Evolutionary conservation across 2,329 filamentous ascomycete species (phyloP).

Genomic region (Nothomitra cinnamomea): DNA sequence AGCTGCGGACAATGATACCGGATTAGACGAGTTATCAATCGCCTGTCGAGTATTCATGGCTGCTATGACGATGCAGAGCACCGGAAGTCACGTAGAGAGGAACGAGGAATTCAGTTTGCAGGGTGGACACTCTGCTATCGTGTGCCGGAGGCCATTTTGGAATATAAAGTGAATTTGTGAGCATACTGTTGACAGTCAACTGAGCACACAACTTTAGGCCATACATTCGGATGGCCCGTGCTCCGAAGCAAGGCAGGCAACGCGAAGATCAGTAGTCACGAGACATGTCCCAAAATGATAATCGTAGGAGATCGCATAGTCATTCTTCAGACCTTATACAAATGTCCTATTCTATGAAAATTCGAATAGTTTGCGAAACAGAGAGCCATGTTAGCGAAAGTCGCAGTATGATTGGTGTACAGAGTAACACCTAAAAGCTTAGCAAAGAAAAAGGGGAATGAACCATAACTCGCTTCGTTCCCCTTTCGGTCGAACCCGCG

Average conservation of each 20-base stretch:
- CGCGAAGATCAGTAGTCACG: too few relatives aligned
- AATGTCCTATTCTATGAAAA: too few relatives aligned
- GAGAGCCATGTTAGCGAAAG: too few relatives aligned
- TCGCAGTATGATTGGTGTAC: too few relatives aligned
- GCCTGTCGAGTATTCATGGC: slow-evolving; percentile 79
- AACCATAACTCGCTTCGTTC: background rate
- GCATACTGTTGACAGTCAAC: background rate
- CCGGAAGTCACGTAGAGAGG: background rate
- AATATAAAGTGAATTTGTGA: background rate
- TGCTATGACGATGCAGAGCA: background rate
- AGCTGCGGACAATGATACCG: slow-evolving; percentile 61
- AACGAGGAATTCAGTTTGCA: background rate
- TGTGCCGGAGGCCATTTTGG: background rate
- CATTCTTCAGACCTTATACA: too few relatives aligned
- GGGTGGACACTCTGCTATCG: background rate
- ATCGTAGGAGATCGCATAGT: too few relatives aligned
- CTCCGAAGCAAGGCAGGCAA: too few relatives aligned
- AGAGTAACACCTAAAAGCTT: background rate
- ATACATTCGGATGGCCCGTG: too few relatives aligned
- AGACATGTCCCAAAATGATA: too few relatives aligned
- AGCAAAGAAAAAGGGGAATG: slow-evolving; percentile 1
- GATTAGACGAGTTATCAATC: slow-evolving; percentile 60
- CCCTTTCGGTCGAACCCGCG: slow-evolving; percentile 2
- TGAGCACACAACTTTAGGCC: background rate
- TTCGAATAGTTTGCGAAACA: too few relatives aligned